Percentiles rank a stretch among this genome's conserved stretches.
Evolutionary conservation across 2,329 filamentous ascomycete species (phyloP).

Genomic region (Epichloe glyceriae): DNA sequence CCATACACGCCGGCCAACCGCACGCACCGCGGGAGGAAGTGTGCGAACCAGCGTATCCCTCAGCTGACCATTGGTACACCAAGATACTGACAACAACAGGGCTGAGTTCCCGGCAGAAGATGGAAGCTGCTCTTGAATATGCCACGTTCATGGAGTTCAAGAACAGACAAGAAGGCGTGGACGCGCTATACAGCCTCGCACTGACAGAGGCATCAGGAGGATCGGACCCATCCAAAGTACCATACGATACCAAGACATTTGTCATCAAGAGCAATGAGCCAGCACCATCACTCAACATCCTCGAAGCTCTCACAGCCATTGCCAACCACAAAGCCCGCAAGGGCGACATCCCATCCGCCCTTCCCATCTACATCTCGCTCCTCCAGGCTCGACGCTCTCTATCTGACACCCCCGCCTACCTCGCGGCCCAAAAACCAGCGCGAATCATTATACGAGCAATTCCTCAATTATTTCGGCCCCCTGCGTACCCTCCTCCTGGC

Average conservation of each 20-base stretch:
- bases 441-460: conserved; percentile 9
- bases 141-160: conserved; percentile 79
- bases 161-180: conserved; percentile 47
- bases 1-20: conserved; percentile 50
- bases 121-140: conserved; percentile 72
- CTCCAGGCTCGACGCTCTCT: conserved; percentile 63
- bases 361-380: conserved; percentile 77
- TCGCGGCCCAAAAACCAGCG: conserved; percentile 4
- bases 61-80: conserved; percentile 67
- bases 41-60: conserved; percentile 53
- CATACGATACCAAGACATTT: conserved; percentile 48
- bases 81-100: conserved; percentile 71
- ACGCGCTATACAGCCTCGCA: conserved; percentile 62
- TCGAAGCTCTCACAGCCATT: conserved; percentile 62
- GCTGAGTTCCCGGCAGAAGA: conserved; percentile 62
- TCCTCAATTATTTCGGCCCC: conserved; percentile 25
- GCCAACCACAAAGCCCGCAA: conserved; percentile 64
- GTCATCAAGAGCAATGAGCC: conserved; percentile 47
- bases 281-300: conserved; percentile 57
- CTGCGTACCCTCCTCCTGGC: conserved; percentile 57
- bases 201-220: conserved; percentile 58
- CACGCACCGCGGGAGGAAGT: conserved; percentile 61
- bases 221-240: conserved; percentile 25
- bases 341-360: conserved; percentile 52
- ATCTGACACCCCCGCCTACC: conserved; percentile 21